Conservation (phyloP, 495 filamentous ascomycete genomes). For the Trichoderma orchidacearum region DNA sequence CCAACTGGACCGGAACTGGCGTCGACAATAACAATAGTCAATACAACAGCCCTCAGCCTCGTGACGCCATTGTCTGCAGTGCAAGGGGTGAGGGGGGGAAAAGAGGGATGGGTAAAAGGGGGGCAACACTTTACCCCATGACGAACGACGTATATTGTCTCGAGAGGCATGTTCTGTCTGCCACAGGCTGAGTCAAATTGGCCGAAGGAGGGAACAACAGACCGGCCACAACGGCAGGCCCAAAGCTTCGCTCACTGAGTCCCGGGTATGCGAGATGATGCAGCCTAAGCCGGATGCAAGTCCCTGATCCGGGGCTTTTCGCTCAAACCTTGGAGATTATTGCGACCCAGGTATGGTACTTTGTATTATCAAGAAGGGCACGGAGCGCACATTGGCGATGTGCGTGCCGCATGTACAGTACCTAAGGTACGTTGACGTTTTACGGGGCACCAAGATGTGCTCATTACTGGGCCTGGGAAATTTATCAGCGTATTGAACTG, state of each 20-base stretch:
- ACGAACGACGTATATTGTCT: conserved; percentile 73
- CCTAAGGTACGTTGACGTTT: no score
- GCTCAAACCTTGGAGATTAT: neutral
- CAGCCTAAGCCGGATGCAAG: neutral
- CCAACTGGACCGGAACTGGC: conserved; percentile 81
- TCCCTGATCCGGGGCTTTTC: neutral
- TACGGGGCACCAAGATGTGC: neutral
- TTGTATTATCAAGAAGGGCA: no score
- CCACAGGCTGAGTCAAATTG: no score
- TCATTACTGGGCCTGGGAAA: neutral
- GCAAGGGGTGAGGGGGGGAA: neutral
- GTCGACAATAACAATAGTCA: neutral
- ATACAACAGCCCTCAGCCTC: neutral
- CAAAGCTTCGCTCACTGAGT: no score
- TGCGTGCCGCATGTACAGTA: no score
- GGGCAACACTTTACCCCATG: conserved; percentile 66
- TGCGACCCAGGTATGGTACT: no score
- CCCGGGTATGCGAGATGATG: neutral
- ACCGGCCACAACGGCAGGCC: no score
- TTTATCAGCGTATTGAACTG: neutral
- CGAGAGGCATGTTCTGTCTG: conserved; percentile 32
- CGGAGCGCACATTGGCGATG: no score
- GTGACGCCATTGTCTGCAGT: neutral
- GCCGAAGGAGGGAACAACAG: no score
- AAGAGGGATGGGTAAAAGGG: no score